Evolutionary conservation across 768 basidiomycete genomes (phyloP).

Genomic region (Xerocomellus chrysenteron): DNA sequence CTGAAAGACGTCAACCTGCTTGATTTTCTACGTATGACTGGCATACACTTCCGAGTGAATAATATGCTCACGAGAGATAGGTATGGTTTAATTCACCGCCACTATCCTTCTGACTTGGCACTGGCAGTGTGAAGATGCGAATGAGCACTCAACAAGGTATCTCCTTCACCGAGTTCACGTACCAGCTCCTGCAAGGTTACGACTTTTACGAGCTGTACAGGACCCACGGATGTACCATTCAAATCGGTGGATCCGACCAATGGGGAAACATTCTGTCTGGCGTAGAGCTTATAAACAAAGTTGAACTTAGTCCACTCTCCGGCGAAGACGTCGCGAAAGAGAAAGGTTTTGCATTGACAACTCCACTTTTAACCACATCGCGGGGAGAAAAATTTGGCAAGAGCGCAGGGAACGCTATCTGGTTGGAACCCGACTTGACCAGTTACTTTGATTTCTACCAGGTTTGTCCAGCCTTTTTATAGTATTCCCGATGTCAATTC

Average conservation of each 20-base stretch:
- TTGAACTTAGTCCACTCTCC: slow-evolving; percentile 11
- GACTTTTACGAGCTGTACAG: slow-evolving; percentile 83
- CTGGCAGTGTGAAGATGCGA: slow-evolving; percentile 73
- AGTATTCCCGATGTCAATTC: neutral
- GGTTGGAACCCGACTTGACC: slow-evolving; percentile 78
- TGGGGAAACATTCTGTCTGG: slow-evolving; percentile 98
- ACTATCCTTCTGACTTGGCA: slow-evolving; percentile 6
- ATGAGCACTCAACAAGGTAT: slow-evolving; percentile 80
- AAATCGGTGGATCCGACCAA: slow-evolving; percentile 96
- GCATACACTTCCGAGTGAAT: slow-evolving; percentile 78
- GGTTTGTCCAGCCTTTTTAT: slow-evolving; percentile 38
- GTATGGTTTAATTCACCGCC: slow-evolving; percentile 39
- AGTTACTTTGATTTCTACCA: slow-evolving; percentile 95
- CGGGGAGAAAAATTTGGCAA: slow-evolving; percentile 97
- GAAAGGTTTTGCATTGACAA: slow-evolving; percentile 80
- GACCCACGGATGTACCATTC: slow-evolving; percentile 69
- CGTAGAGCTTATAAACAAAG: slow-evolving; percentile 79
- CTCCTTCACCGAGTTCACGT: slow-evolving; percentile 98
- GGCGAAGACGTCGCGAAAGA: slow-evolving; percentile 13
- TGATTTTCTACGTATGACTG: slow-evolving; percentile 81
- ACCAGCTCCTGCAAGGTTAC: slow-evolving; percentile 95
- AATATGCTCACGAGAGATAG: slow-evolving; percentile 91
- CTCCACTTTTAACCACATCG: slow-evolving; percentile 88
- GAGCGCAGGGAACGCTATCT: slow-evolving; percentile 93
- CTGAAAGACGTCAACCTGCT: slow-evolving; percentile 68